Percentiles rank a stretch among this genome's conserved stretches.
phyloP scores from a whole-genome alignment of 139 green algal species.

The Auxenochlorella protothecoides region DNA sequence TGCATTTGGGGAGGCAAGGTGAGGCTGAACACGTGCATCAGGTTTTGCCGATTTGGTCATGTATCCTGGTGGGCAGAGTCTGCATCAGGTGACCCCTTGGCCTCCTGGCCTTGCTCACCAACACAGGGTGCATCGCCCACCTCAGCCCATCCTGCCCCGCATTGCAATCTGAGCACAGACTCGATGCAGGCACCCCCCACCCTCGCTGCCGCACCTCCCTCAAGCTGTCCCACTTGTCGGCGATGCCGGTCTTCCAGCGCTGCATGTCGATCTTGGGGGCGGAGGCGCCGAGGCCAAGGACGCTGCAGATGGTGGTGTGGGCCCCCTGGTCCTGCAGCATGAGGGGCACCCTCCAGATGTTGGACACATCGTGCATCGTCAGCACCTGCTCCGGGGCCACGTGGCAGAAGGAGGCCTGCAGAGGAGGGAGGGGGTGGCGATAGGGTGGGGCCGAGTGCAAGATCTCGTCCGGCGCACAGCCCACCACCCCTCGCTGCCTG shows the following conservation, averaged over 20 bases:
- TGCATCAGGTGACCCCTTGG: not conserved
- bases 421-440: not conserved
- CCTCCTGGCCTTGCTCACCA: not conserved
- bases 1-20: not conserved
- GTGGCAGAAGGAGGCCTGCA: slow-evolving; percentile 90
- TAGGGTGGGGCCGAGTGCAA: not conserved
- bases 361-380: slow-evolving; percentile 92
- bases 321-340: slow-evolving; percentile 75
- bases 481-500: not conserved
- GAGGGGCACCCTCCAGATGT: slow-evolving; percentile 91
- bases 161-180: too few species aligned
- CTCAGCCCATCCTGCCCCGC: too few species aligned
- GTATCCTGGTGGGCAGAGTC: too few species aligned
- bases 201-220: not conserved
- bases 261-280: slow-evolving; percentile 51
- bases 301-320: slow-evolving; percentile 56
- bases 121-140: not conserved
- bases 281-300: slow-evolving; percentile 46
- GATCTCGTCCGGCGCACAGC: not conserved
- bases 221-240: slow-evolving; percentile 71
- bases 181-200: not conserved
- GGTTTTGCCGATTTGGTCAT: too few species aligned
- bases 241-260: slow-evolving; percentile 52
- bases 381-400: slow-evolving; percentile 74
- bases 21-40: not conserved